Evolutionary conservation across 2,329 filamentous ascomycete species (phyloP).

Genomic region (Colletotrichum sp.): DNA sequence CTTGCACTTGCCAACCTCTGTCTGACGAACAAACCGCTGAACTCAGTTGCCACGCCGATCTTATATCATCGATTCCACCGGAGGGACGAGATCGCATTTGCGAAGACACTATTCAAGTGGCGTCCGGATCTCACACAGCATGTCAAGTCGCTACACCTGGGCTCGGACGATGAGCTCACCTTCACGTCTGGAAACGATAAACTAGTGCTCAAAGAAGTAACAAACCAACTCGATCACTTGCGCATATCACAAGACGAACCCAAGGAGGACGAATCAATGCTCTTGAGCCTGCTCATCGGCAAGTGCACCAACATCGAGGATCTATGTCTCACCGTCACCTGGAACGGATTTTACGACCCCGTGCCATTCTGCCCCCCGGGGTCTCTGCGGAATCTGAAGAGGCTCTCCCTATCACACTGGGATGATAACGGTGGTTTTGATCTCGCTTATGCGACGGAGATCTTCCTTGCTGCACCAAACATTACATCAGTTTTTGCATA

Average conservation of each 20-base stretch:
- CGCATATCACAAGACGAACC: background rate
- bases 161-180: background rate
- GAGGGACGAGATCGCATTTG: background rate
- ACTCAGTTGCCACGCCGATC: background rate
- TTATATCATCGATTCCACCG: background rate
- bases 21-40: background rate
- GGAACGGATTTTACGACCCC: background rate
- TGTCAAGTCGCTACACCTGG: background rate
- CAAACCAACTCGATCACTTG: background rate
- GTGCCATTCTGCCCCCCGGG: background rate
- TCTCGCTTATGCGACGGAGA: background rate
- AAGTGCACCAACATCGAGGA: background rate
- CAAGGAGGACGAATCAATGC: background rate
- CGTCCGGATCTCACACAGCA: background rate
- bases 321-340: background rate
- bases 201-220: background rate
- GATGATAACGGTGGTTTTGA: background rate
- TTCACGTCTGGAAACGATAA: background rate
- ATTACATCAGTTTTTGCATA: background rate
- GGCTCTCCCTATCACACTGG: background rate
- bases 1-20: background rate
- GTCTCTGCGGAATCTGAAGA: background rate
- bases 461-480: background rate
- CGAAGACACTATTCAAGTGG: background rate
- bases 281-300: background rate